Evolutionary conservation across 163 green algal species (phyloP), one percentile per base, ranked within the genome.

Genomic region (Chlamydomonas reinhardtii): DNA sequence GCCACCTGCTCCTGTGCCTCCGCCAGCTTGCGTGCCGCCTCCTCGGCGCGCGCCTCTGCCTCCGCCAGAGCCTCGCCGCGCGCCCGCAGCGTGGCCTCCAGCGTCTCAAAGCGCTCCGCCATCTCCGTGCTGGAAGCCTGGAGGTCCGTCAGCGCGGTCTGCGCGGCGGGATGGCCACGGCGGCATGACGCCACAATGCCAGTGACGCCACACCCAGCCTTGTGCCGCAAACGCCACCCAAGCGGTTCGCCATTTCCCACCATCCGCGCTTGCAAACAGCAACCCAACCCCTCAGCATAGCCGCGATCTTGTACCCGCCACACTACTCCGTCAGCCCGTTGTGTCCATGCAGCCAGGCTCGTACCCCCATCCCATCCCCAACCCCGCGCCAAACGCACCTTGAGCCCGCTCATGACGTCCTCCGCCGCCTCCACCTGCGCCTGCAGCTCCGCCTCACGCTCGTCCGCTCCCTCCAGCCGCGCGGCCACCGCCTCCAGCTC

Each of bases 121-220:
- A 87, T 43, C 72, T 75, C 39, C 32, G 37, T 71, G 72, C 81
- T 87, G 37, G 72, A 76, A 22, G 72, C 31, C 72, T 87, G 72
- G 0, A 87, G 71, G 61, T 87, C 82, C 5, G 39, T 24, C 9
- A 87, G 62, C 66, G 66, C 75, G 2, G 54, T 34, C 80, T 86
- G 70, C 16, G 25, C 24, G 6, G 48, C 39, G 39, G 5, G 39
- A 8, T 48, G 39, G 39, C 39, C 5, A 48, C 5, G 39, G 39
- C 5, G 39, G 39, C 8, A 8, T n/a, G n/a, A n/a, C n/a, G n/a
- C n/a, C n/a, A n/a, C n/a, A n/a, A n/a, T n/a, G n/a, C n/a, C n/a
- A n/a, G n/a, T n/a, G n/a, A n/a, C n/a, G n/a, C n/a, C n/a, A n/a
- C n/a, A n/a, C n/a, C n/a, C n/a, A n/a, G n/a, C n/a, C n/a, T n/a